These are phyloP conservation scores for Aureobasidium zeae DNA, from an alignment of 2,329 filamentous ascomycete genomes.

Conservation along the genomic window DNA sequence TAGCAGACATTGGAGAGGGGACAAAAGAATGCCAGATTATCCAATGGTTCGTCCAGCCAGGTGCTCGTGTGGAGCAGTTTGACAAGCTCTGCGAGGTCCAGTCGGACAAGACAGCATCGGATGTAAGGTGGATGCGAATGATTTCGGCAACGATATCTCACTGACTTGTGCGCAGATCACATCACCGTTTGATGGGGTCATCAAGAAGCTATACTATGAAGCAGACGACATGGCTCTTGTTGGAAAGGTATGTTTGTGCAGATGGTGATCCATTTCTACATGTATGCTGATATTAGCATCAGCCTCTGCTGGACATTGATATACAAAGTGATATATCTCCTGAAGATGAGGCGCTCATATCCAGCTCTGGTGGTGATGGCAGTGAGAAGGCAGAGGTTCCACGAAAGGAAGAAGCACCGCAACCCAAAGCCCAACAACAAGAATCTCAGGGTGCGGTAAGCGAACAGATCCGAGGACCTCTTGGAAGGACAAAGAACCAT, in stretches of 20 bases:
- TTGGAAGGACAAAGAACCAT: slow-evolving; percentile 11
- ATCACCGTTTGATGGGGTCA: slow-evolving; percentile 85
- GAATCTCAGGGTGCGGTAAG: background rate
- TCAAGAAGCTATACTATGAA: slow-evolving; percentile 94
- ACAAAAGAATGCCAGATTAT: slow-evolving; percentile 99
- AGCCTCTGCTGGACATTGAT: slow-evolving; percentile 90
- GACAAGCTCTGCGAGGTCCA: slow-evolving; percentile 96
- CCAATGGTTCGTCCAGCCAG: slow-evolving; percentile 98
- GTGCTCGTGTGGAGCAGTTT: slow-evolving; percentile 93
- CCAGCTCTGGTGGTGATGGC: slow-evolving; percentile 24
- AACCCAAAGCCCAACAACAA: background rate
- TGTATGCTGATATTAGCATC: background rate
- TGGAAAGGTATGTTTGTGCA: slow-evolving; percentile 50
- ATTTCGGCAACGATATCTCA: background rate
- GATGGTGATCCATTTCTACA: background rate
- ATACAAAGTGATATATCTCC: slow-evolving; percentile 67
- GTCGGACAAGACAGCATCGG: slow-evolving; percentile 79
- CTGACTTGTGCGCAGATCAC: slow-evolving; percentile 58
- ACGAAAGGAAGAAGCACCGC: slow-evolving; percentile 6
- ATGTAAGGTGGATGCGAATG: slow-evolving; percentile 38
- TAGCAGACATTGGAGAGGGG: slow-evolving; percentile 83
- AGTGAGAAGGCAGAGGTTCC: slow-evolving; percentile 23
- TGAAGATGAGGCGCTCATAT: slow-evolving; percentile 43
- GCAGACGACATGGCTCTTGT: slow-evolving; percentile 94
- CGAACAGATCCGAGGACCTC: slow-evolving; percentile 10